phyloP scores from a whole-genome alignment of 495 filamentous ascomycete species.

The Haplographium delicatum region DNA sequence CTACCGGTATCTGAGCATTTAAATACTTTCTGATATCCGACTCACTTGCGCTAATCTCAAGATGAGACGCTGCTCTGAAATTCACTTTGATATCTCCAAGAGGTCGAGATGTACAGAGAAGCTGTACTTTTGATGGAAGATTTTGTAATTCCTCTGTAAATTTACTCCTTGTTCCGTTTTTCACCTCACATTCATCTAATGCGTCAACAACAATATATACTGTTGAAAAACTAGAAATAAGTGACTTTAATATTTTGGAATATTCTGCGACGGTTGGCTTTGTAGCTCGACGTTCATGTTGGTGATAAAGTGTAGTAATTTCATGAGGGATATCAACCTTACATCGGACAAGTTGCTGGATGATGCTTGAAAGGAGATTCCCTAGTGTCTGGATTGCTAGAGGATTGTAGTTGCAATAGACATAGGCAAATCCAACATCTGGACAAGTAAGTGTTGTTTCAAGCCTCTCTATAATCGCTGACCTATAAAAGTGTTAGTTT shows the following conservation, averaged over 20 bases:
- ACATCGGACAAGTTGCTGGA: slow-evolving; percentile 30
- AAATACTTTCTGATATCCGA: not conserved
- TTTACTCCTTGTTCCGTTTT: slow-evolving; percentile 1
- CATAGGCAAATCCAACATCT: not conserved
- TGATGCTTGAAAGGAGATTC: slow-evolving; percentile 27
- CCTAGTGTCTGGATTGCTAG: slow-evolving; percentile 26
- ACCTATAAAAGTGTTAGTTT: too few relatives aligned
- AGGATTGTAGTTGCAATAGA: slow-evolving; percentile 31
- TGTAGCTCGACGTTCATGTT: slow-evolving; percentile 12
- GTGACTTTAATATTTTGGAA: slow-evolving; percentile 17
- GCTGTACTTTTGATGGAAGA: slow-evolving; percentile 20
- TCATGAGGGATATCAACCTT: slow-evolving; percentile 15
- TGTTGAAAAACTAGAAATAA: slow-evolving; percentile 19
- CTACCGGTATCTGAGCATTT: not conserved
- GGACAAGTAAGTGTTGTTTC: too few relatives aligned
- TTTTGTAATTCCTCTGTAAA: slow-evolving; percentile 24
- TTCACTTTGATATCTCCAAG: not conserved
- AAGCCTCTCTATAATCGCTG: too few relatives aligned
- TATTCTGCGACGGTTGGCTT: slow-evolving; percentile 26
- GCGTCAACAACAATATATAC: slow-evolving; percentile 18
- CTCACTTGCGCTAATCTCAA: not conserved
- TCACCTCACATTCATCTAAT: slow-evolving; percentile 13
- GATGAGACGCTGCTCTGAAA: not conserved
- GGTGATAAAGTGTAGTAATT: slow-evolving; percentile 25
- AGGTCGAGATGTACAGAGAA: slow-evolving; percentile 4